A percentile compares a stretch with the other conserved stretches of the same genome.
phyloP scores from a whole-genome alignment of 306 rosid species.

The Sicyos baderoa region DNA sequence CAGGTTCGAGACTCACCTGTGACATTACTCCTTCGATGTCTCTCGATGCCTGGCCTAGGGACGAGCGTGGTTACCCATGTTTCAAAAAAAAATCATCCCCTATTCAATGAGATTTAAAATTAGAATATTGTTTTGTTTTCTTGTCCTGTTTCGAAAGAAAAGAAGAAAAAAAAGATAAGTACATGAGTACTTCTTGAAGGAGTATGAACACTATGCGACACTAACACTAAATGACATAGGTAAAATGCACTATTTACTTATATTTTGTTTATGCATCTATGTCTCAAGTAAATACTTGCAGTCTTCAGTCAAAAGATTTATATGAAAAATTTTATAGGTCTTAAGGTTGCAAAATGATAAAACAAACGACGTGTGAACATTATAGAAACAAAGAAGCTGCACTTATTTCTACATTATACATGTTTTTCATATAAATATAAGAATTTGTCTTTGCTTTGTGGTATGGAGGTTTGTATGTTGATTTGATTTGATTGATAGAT shows the following conservation, averaged over 20 bases:
- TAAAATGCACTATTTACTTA: background rate
- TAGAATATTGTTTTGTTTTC: background rate
- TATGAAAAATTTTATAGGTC: background rate
- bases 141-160: background rate
- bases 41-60: too few species aligned
- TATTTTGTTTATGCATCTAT: background rate
- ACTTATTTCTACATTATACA: too few species aligned
- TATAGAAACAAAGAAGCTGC: too few species aligned
- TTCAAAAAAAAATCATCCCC: background rate
- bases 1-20: too few species aligned
- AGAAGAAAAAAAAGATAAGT: background rate
- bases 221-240: background rate
- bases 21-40: too few species aligned
- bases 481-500: too few species aligned
- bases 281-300: background rate
- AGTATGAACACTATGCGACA: background rate
- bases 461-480: too few species aligned
- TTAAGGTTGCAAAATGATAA: background rate
- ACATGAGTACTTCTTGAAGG: background rate
- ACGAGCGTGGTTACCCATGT: too few species aligned
- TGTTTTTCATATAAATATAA: too few species aligned
- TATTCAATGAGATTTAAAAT: background rate
- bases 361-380: background rate
- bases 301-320: background rate
- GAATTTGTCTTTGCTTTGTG: background rate